Base-by-base conservation (phyloP, 768 basidiomycete genomes). In the Russula sp. region DNA sequence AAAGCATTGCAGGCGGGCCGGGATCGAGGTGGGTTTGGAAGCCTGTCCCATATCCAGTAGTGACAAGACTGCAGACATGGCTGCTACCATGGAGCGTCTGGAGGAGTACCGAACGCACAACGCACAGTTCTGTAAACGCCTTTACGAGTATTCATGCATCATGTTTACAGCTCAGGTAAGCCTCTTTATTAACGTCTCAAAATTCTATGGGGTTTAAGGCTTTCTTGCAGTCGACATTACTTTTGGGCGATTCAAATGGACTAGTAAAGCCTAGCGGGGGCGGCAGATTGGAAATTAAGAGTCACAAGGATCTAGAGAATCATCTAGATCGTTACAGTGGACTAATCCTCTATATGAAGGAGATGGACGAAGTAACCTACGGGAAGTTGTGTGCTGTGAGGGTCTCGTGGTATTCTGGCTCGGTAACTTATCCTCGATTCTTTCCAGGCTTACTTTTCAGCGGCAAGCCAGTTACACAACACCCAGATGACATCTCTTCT, bases 11-110 rank as follows among this genome's bases (percentile, higher is more conserved):
- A 91, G 69, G 92, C 93, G 0, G 88, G 92, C 7, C 79, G 87
- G 65, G 96, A 98, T 69, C 88, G 88, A 67, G 93, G 93, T 92
- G 63, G 54, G 75, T 56, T 22, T 41, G n/a, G 45, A 39, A 18
- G 16, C 25, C n/a, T 49, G 39, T 46, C 20, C 7, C 18, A 8
- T 49, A 16, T 42, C n/a, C 8, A 20, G 53, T 41, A 9, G 18
- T 36, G 8, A 51, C 18, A 5, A 46, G 0, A 46, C 14, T 54
- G 67, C 67, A 86, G 96, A 96, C 69, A 96, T 98, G 86, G 93
- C 94, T n/a, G 94, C 94, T 7, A 94, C 93, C 0, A 95, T 95
- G 82, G 94, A 94, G 73, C 79, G 94, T 32, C 76, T 97, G 63
- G 84, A 87, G 64, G 96, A 98, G 72, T 98, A 98, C 70, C 81